Evolutionary conservation across 148 eudicot genomes (phyloP).

Genomic region (Pharnaceum exiguum): DNA sequence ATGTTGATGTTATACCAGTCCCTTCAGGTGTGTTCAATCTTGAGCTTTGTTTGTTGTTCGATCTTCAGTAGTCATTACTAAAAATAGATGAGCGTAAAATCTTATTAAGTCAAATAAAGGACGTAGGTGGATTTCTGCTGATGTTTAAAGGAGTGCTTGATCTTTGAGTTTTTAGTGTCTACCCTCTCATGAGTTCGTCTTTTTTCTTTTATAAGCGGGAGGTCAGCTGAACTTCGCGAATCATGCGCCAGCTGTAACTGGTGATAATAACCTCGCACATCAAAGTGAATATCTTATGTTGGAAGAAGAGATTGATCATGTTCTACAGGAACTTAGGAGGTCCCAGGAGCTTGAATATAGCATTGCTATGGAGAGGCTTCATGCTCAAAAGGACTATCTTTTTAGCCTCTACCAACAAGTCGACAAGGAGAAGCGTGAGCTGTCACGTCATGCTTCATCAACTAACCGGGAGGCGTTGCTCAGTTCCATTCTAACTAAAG

Average conservation of each 20-base stretch:
- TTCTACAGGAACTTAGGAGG: conserved; percentile 49
- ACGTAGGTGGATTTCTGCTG: too few species aligned
- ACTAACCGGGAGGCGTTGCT: conserved; percentile 29
- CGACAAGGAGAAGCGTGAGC: conserved; percentile 36
- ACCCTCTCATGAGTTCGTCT: neutral
- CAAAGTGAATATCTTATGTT: conserved; percentile 38
- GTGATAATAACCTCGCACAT: conserved; percentile 2
- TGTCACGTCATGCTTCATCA: conserved; percentile 25
- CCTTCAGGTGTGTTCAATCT: conserved; percentile 53
- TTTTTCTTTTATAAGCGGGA: conserved; percentile 3
- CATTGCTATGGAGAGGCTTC: conserved; percentile 48
- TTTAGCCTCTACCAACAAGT: conserved; percentile 46
- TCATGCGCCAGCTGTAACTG: neutral
- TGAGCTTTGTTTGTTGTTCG: too few species aligned
- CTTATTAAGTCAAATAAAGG: too few species aligned
- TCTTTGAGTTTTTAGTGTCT: neutral
- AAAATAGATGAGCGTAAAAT: too few species aligned
- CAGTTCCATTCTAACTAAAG: conserved; percentile 29
- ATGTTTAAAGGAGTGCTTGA: too few species aligned
- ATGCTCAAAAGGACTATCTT: conserved; percentile 52
- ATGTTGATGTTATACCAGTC: conserved; percentile 21
- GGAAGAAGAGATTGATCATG: conserved; percentile 49
- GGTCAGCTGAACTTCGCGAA: neutral
- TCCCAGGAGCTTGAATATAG: conserved; percentile 60
- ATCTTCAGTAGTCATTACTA: conserved; percentile 10